Evolutionary conservation across 768 basidiomycete species (phyloP).

Genomic region (Crepidotus variabilis): DNA sequence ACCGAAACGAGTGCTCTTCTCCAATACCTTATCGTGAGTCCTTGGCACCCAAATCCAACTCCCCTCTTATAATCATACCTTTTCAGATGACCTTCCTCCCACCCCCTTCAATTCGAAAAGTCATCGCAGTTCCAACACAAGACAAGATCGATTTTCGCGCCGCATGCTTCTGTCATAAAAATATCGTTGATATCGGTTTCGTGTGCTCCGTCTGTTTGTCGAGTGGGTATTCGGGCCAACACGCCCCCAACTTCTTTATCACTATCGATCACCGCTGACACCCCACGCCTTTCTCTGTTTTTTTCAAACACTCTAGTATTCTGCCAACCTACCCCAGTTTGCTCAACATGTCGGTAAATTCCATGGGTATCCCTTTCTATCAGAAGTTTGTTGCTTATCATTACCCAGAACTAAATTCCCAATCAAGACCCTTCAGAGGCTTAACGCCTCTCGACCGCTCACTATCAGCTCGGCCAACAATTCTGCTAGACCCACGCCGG

Average conservation of each 20-base stretch:
- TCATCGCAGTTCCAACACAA: slow-evolving; percentile 84
- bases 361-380: slow-evolving; percentile 8
- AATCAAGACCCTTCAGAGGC: slow-evolving; percentile 82
- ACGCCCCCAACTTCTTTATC: slow-evolving; percentile 3
- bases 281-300: background rate
- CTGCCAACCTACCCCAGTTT: slow-evolving; percentile 90
- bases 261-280: slow-evolving; percentile 1
- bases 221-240: slow-evolving; percentile 50
- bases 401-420: slow-evolving; percentile 85
- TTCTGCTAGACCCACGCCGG: slow-evolving; percentile 26
- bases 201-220: slow-evolving; percentile 99
- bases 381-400: slow-evolving; percentile 2
- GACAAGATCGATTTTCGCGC: slow-evolving; percentile 96
- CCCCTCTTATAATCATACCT: slow-evolving; percentile 6
- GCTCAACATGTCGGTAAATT: slow-evolving; percentile 87
- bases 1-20: slow-evolving; percentile 80
- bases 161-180: slow-evolving; percentile 98
- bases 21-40: slow-evolving; percentile 78
- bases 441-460: slow-evolving; percentile 57
- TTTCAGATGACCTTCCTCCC: slow-evolving; percentile 75
- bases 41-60: slow-evolving; percentile 5
- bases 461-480: slow-evolving; percentile 16
- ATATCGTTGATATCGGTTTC: slow-evolving; percentile 93
- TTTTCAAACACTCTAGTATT: slow-evolving; percentile 57
- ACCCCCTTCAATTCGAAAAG: slow-evolving; percentile 60